phyloP scores from a whole-genome alignment of 306 rosid genomes.

The Corylus heterophylla region DNA sequence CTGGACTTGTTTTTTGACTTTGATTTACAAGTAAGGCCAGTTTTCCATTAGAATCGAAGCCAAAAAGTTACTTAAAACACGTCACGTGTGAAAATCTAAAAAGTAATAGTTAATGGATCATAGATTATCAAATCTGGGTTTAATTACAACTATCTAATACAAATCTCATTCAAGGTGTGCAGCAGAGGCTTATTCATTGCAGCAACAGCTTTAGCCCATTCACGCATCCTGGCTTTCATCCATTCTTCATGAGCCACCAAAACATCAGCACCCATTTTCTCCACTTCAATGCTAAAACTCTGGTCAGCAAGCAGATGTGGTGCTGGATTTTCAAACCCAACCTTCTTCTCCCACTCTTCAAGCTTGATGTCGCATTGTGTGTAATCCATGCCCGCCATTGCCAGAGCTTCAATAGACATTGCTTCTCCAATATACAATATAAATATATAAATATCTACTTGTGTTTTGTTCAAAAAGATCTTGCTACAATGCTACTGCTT shows the following conservation, averaged over 20 bases:
- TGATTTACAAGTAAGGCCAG: no score
- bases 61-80: no score
- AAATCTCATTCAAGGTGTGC: not conserved
- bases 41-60: no score
- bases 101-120: no score
- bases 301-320: constrained; percentile 18
- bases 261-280: not conserved
- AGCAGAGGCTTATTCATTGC: constrained; percentile 25
- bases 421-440: not conserved
- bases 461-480: not conserved
- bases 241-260: constrained; percentile 14
- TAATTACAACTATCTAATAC: no score
- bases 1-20: no score
- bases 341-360: constrained; percentile 26
- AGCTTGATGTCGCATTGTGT: constrained; percentile 17
- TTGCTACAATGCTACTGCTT: not conserved
- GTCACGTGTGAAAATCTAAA: no score
- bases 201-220: constrained; percentile 56
- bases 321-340: constrained; percentile 12
- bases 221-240: constrained; percentile 43
- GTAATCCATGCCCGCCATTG: constrained; percentile 54
- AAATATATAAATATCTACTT: not conserved
- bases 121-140: no score
- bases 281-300: not conserved
- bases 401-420: constrained; percentile 48